Percentiles rank a stretch among this genome's conserved stretches.
Conservation (phyloP, 2,329 filamentous ascomycete species). For the Mollisia scopiformis region DNA sequence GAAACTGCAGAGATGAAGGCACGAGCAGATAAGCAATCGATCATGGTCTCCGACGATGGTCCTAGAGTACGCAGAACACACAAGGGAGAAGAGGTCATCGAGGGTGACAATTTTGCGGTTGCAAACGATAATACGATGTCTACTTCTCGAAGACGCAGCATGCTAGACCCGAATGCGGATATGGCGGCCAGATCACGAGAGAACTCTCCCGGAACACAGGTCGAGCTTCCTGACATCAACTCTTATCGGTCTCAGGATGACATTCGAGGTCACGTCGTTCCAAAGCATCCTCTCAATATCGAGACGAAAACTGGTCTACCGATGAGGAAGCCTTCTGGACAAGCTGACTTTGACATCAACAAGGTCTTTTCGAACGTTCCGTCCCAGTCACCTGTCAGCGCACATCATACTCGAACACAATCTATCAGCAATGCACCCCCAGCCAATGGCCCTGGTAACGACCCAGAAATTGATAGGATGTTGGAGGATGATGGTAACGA, state of each 20-base stretch:
- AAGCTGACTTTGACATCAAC: slow-evolving; percentile 73
- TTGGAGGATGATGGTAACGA: slow-evolving; percentile 78
- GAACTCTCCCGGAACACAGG: slow-evolving; percentile 38
- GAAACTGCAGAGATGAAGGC: slow-evolving; percentile 79
- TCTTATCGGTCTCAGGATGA: slow-evolving; percentile 33
- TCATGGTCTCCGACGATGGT: slow-evolving; percentile 72
- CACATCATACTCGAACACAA: slow-evolving; percentile 46
- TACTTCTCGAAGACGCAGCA: slow-evolving; percentile 40
- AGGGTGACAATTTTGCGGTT: slow-evolving; percentile 63
- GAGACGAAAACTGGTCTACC: slow-evolving; percentile 30
- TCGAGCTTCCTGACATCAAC: slow-evolving; percentile 36
- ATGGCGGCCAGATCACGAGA: slow-evolving; percentile 38
- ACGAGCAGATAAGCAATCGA: slow-evolving; percentile 79
- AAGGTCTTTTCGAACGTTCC: slow-evolving; percentile 79
- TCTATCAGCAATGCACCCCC: slow-evolving; percentile 46
- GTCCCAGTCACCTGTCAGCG: slow-evolving; percentile 66
- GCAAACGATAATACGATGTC: slow-evolving; percentile 35
- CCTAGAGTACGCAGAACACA: slow-evolving; percentile 87
- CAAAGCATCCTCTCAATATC: slow-evolving; percentile 36
- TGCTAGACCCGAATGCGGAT: slow-evolving; percentile 40
- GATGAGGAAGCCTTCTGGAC: slow-evolving; percentile 29
- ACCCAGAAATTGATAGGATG: slow-evolving; percentile 88
- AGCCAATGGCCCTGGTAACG: slow-evolving; percentile 66
- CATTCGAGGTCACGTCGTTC: slow-evolving; percentile 25
- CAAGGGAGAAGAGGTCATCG: slow-evolving; percentile 91